These are phyloP conservation scores for Stagonosporopsis cucurbitacearum DNA, from an alignment of 2,329 filamentous ascomycete genomes.

Conservation along the genomic window DNA sequence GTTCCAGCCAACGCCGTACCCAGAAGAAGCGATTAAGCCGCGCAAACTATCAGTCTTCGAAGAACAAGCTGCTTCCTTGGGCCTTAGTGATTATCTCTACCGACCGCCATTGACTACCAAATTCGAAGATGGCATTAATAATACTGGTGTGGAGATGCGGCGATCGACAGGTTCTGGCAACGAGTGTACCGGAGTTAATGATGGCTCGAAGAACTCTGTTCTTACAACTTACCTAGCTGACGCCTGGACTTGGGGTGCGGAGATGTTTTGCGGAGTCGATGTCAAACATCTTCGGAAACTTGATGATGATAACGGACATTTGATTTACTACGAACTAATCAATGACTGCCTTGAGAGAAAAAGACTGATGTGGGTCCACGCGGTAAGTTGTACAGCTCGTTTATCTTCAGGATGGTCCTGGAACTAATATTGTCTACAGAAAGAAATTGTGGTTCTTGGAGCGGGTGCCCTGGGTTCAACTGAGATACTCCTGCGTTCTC, in stretches of 20 bases:
- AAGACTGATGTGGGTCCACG: background rate
- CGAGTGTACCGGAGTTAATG: slow-evolving; percentile 69
- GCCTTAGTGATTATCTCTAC: slow-evolving; percentile 59
- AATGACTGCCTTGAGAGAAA: background rate
- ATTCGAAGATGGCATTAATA: slow-evolving; percentile 67
- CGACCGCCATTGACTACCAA: slow-evolving; percentile 67
- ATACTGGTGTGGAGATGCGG: slow-evolving; percentile 69
- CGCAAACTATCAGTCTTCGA: background rate
- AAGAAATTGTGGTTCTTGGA: slow-evolving; percentile 69
- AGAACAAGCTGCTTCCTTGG: background rate
- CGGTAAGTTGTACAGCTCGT: background rate
- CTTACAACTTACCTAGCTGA: slow-evolving; percentile 72
- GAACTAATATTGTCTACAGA: slow-evolving; percentile 32
- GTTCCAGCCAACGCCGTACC: background rate
- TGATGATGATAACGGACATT: background rate
- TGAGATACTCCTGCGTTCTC: slow-evolving; percentile 56
- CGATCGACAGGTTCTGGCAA: slow-evolving; percentile 66
- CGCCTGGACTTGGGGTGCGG: slow-evolving; percentile 75
- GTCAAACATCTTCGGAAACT: slow-evolving; percentile 64
- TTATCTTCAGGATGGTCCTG: background rate
- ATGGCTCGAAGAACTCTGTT: slow-evolving; percentile 71
- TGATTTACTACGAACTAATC: background rate
- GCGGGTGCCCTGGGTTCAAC: slow-evolving; percentile 70
- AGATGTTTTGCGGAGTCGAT: slow-evolving; percentile 73
- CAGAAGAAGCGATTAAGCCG: background rate